Conservation (phyloP, 306 rosid genomes). For the Castanea mollissima region DNA sequence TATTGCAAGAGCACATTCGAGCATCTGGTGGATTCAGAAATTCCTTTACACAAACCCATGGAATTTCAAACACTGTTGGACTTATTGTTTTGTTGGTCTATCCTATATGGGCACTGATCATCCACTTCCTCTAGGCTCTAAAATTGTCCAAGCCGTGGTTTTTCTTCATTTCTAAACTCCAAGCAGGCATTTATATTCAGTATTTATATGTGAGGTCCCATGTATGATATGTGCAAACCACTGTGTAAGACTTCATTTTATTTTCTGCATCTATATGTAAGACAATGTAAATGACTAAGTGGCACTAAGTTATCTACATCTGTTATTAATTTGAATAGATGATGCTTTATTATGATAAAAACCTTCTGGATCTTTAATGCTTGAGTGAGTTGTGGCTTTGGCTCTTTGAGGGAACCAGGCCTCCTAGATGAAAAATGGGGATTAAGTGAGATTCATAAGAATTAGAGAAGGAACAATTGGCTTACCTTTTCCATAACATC, state of each 20-base stretch:
- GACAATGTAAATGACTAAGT: no score
- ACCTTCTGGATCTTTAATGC: no score
- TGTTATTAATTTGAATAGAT: not conserved
- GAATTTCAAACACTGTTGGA: conserved; percentile 83
- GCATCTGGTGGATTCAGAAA: conserved; percentile 90
- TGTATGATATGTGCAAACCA: not conserved
- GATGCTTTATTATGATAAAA: not conserved
- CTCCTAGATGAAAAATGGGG: no score
- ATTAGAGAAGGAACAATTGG: no score
- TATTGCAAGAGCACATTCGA: conserved; percentile 84
- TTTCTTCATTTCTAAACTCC: not conserved
- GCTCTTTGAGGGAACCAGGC: no score
- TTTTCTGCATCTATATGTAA: no score
- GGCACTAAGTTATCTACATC: no score
- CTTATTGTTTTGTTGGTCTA: conserved; percentile 66
- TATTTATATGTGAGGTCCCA: not conserved
- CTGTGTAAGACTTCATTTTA: no score
- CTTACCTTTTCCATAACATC: no score
- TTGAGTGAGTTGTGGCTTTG: no score
- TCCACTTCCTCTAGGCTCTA: conserved; percentile 37
- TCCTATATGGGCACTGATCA: conserved; percentile 62
- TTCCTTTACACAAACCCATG: conserved; percentile 76
- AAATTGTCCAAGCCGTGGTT: not conserved
- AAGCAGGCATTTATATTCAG: no score
- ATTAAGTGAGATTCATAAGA: no score